A percentile compares a stretch with the other conserved stretches of the same genome.
Conservation (phyloP, 176 grass and related monocot species). For the Phragmites australis region DNA sequence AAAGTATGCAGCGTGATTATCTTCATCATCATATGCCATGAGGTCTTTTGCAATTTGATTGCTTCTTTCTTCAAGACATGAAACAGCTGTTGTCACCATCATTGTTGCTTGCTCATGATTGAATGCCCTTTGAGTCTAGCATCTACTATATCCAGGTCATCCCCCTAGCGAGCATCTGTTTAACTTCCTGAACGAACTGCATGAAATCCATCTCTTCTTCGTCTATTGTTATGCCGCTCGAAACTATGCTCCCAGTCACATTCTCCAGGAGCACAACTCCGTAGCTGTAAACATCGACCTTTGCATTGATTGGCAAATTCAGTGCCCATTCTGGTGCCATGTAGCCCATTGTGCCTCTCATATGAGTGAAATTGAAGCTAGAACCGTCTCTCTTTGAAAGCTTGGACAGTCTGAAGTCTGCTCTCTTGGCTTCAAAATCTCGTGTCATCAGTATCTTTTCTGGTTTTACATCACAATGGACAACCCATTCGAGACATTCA, state of each 20-base stretch:
- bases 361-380: conserved; percentile 62
- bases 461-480: conserved; percentile 92
- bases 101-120: conserved; percentile 52
- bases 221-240: conserved; percentile 28
- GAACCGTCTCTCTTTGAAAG: conserved; percentile 55
- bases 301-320: conserved; percentile 62
- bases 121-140: conserved; percentile 47
- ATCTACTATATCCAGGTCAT: conserved; percentile 52
- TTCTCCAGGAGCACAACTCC: conserved; percentile 72
- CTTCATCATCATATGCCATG: conserved; percentile 39
- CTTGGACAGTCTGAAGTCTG: conserved; percentile 76
- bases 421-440: conserved; percentile 82
- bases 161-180: conserved; percentile 35
- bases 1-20: conserved; percentile 46
- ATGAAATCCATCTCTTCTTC: conserved; percentile 40
- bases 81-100: conserved; percentile 58
- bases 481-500: conserved; percentile 84
- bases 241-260: conserved; percentile 52
- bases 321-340: conserved; percentile 88
- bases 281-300: conserved; percentile 75
- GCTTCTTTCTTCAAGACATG: conserved; percentile 62
- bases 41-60: conserved; percentile 51
- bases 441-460: conserved; percentile 76
- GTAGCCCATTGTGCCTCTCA: conserved; percentile 84
- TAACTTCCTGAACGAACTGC: conserved; percentile 43